Percentiles rank a stretch among this genome's conserved stretches.
These are phyloP conservation scores for Pseudoneurospora amorphoporcata DNA, from an alignment of 495 filamentous ascomycete species.

Conservation along the genomic window DNA sequence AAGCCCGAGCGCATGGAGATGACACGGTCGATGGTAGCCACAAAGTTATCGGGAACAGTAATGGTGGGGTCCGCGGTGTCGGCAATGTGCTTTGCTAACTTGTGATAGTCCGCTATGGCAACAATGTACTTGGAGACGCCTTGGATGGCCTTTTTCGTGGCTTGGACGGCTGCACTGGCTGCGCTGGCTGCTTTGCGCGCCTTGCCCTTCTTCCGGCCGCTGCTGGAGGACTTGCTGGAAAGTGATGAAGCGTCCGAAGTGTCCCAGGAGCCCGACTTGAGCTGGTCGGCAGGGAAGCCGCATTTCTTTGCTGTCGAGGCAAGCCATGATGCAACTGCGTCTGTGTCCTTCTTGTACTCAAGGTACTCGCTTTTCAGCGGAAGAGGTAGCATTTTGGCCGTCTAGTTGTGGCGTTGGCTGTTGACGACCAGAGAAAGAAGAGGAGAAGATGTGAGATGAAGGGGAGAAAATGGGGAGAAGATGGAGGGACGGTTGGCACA, in stretches of 20 bases:
- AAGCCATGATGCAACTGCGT: constrained; percentile 40
- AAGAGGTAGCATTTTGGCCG: constrained; percentile 18
- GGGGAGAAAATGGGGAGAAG: not conserved
- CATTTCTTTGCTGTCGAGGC: constrained; percentile 33
- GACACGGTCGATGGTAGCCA: constrained; percentile 16
- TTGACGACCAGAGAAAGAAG: not conserved
- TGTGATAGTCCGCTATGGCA: constrained; percentile 28
- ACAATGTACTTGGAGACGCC: constrained; percentile 21
- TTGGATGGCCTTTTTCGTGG: not conserved
- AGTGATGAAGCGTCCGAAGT: not conserved
- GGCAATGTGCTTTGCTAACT: constrained; percentile 28
- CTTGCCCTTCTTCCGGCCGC: constrained; percentile 24
- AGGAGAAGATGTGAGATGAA: not conserved
- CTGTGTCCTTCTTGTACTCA: constrained; percentile 41
- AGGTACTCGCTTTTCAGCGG: constrained; percentile 32
- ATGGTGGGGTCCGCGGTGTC: constrained; percentile 8
- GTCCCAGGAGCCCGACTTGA: constrained; percentile 1
- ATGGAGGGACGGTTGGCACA: not conserved
- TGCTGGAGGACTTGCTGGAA: not conserved
- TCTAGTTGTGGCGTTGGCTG: not conserved
- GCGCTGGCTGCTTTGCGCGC: constrained; percentile 19
- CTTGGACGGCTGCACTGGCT: not conserved
- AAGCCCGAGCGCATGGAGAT: constrained; percentile 16
- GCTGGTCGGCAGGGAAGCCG: constrained; percentile 19
- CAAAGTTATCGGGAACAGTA: constrained; percentile 16